These are phyloP conservation scores for Earliella scabrosa DNA, from an alignment of 1,284 basidiomycete species.

Conservation along the genomic window DNA sequence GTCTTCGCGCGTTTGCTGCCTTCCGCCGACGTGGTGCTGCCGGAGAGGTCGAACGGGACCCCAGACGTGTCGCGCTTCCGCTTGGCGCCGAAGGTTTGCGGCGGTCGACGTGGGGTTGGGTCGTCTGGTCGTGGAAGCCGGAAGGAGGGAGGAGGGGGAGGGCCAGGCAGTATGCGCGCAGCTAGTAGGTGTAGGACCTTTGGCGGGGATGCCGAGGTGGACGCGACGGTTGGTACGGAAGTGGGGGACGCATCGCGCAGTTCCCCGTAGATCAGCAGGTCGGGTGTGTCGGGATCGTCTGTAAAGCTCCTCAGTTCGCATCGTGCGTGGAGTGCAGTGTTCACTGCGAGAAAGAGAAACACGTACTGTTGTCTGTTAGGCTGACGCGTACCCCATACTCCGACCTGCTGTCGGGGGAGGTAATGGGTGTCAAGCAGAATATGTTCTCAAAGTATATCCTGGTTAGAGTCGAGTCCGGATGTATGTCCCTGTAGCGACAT, in stretches of 20 bases:
- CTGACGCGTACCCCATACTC: constrained; percentile 65
- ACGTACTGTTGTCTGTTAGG: constrained; percentile 68
- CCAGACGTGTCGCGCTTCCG: constrained; percentile 33
- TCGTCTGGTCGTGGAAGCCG: constrained; percentile 75
- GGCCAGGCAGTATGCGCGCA: constrained; percentile 56
- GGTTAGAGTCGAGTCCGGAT: constrained; percentile 65
- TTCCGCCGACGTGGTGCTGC: neutral
- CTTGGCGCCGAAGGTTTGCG: constrained; percentile 36
- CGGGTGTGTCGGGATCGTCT: constrained; percentile 68
- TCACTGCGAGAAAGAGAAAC: neutral
- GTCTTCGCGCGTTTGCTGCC: constrained; percentile 27
- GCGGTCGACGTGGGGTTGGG: constrained; percentile 72
- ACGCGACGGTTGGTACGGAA: constrained; percentile 12
- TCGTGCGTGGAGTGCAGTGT: no score
- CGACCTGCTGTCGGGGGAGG: constrained; percentile 40
- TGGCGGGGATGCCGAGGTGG: constrained; percentile 30
- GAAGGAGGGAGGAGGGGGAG: constrained; percentile 36
- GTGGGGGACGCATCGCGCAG: constrained; percentile 29
- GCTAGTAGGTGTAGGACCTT: constrained; percentile 52
- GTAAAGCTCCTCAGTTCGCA: no score
- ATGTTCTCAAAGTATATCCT: constrained; percentile 72
- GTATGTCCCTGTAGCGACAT: constrained; percentile 58
- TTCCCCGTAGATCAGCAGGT: constrained; percentile 72
- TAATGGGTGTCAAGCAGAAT: constrained; percentile 58
- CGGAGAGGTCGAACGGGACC: constrained; percentile 16